phyloP scores from a whole-genome alignment of 306 rosid species.

The Lotus japonicus region DNA sequence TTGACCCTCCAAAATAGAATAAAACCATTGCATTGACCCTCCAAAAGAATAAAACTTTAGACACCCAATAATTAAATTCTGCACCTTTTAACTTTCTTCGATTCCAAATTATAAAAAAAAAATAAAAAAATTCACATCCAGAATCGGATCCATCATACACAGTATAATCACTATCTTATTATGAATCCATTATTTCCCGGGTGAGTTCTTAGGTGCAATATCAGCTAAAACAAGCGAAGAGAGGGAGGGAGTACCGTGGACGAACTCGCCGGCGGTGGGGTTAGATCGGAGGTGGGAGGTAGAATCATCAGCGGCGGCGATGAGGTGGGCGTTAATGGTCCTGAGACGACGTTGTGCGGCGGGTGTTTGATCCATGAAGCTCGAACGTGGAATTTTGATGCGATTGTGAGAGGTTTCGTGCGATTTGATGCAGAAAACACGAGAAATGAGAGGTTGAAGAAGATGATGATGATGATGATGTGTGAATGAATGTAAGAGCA shows the following conservation, averaged over 20 bases:
- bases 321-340: constrained; percentile 56
- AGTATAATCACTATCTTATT: neutral
- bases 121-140: neutral
- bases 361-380: constrained; percentile 54
- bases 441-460: neutral
- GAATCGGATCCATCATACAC: neutral
- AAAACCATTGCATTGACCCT: neutral
- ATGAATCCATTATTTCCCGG: neutral
- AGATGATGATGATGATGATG: neutral
- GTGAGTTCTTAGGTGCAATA: neutral
- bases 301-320: constrained; percentile 34
- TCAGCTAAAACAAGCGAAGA: neutral
- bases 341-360: constrained; percentile 64
- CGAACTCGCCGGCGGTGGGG: constrained; percentile 72
- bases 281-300: constrained; percentile 44
- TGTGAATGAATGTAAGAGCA: neutral
- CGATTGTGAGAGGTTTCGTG: no score
- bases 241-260: constrained; percentile 39
- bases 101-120: neutral
- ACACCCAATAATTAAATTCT: neutral
- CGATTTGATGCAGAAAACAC: neutral
- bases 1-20: neutral
- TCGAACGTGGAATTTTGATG: constrained; percentile 4
- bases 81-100: neutral
- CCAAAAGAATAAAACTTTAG: neutral